A percentile compares a stretch with the other conserved stretches of the same genome.
Evolutionary conservation across 148 eudicot genomes (phyloP).

Genomic region (Vaccinium macrocarpon): DNA sequence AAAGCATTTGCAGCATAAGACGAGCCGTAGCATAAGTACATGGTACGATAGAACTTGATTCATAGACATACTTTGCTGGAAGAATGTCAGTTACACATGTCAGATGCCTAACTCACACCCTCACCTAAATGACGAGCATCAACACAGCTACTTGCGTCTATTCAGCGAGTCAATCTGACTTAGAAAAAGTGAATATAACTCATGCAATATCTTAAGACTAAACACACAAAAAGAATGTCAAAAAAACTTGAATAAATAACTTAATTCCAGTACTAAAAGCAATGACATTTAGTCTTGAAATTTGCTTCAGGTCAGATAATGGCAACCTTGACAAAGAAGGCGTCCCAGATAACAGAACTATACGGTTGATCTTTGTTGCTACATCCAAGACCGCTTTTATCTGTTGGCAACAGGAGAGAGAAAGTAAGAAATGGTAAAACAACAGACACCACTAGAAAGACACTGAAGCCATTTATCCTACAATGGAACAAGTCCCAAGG

Average conservation of each 20-base stretch:
- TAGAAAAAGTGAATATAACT: slow-evolving; percentile 3
- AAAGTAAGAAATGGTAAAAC: background rate
- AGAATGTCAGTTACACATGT: background rate
- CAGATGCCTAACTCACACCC: background rate
- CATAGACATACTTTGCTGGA: background rate
- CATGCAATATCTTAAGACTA: slow-evolving; percentile 13
- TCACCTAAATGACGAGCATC: background rate
- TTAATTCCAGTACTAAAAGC: background rate
- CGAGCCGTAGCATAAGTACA: background rate
- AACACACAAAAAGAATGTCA: background rate
- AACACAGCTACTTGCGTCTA: background rate
- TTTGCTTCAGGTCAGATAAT: slow-evolving; percentile 17
- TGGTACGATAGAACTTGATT: background rate
- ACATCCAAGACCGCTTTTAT: slow-evolving; percentile 78
- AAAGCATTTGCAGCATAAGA: background rate
- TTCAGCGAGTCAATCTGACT: background rate
- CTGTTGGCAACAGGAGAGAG: slow-evolving; percentile 37
- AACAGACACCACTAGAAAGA: background rate
- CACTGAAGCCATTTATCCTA: background rate
- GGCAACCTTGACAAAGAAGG: slow-evolving; percentile 98
- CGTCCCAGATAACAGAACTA: slow-evolving; percentile 88
- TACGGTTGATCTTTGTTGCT: slow-evolving; percentile 59
- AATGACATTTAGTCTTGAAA: slow-evolving; percentile 10
- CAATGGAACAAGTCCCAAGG: background rate
- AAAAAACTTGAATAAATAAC: background rate